Base-by-base conservation (phyloP, 805 yeast species). In the Candida berthetii region DNA sequence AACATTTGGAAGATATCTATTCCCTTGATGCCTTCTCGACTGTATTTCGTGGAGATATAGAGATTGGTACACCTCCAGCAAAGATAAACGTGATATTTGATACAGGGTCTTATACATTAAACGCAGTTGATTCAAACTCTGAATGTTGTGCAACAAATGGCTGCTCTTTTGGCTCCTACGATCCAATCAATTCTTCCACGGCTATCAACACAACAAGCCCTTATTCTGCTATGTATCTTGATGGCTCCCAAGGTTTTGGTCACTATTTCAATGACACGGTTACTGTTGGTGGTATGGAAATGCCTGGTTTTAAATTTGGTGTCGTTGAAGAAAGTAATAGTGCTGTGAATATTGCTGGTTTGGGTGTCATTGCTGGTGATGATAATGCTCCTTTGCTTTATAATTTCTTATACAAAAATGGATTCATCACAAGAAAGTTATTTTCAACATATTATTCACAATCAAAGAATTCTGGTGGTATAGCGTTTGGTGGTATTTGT, bases 401-500 rank as follows among this genome's bases (percentile, higher is more conserved):
- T 27, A 27, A 27, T 13, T 27, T 27, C 29, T 13, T 27, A 10
- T 27, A 27, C 29, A 27, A 14, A 14, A 4, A 17, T 6, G 27
- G 28, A 13, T 34, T 18, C 40, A 27, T 32, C 18, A 17, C 14
- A 9, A 46, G 51, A 38, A 46, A 35, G 27, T 42, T 48, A 4
- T 45, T 50, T 35, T 39, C 42, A n/a, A 17, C 44, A 1, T 46
- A 42, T 19, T 19, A 36, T 16, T 42, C 42, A 17, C 4, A 32
- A 14, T 37, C 18, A 5, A 16, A 40, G 1, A 14, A 35, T 5
- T 27, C 36, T 3, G 57, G 55, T 32, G 45, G 42, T 7, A 18
- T 53, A n/a, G 31, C 52, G 7, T 42, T 53, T 42, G 58, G 56
- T 39, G 58, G 55, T 25, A 9, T 53, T 10, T 51, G 51, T 37